phyloP scores from a whole-genome alignment of 805 yeast genomes.

The Sungouiella blattae region DNA sequence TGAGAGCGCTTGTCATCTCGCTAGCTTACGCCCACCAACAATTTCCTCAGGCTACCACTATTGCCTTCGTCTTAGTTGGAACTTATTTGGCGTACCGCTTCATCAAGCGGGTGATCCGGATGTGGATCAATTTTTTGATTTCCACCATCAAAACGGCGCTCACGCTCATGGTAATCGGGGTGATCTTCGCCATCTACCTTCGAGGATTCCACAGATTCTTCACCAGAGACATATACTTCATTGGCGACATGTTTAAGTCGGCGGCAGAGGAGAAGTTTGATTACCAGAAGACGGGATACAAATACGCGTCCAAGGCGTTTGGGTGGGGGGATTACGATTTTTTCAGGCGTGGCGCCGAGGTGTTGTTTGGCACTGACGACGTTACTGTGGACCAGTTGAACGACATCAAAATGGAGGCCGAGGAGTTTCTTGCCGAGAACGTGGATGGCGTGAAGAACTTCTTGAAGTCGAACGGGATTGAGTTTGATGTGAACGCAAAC shows the following conservation, averaged over 20 bases:
- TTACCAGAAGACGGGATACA: not conserved
- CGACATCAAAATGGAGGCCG: not conserved
- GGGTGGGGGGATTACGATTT: not conserved
- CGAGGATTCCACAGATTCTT: constrained; percentile 11
- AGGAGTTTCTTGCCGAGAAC: not conserved
- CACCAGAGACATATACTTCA: constrained; percentile 3
- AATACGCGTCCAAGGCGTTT: not conserved
- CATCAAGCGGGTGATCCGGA: constrained; percentile 6
- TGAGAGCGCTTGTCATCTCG: too few species aligned
- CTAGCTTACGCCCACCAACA: too few species aligned
- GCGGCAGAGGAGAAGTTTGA: not conserved
- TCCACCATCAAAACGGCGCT: constrained; percentile 5
- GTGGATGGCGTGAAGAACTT: constrained; percentile 2
- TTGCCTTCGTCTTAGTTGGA: constrained; percentile 4
- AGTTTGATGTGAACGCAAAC: constrained; percentile 1
- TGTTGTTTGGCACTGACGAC: not conserved
- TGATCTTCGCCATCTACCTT: constrained; percentile 7
- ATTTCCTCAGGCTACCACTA: not conserved
- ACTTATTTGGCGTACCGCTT: constrained; percentile 7
- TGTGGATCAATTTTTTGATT: constrained; percentile 11
- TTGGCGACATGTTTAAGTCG: not conserved
- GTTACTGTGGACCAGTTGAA: not conserved
- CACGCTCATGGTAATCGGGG: not conserved
- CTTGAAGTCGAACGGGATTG: not conserved
- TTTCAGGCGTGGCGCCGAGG: not conserved